Conservation (phyloP, 441 rosid species). For the Brassica balearica region DNA sequence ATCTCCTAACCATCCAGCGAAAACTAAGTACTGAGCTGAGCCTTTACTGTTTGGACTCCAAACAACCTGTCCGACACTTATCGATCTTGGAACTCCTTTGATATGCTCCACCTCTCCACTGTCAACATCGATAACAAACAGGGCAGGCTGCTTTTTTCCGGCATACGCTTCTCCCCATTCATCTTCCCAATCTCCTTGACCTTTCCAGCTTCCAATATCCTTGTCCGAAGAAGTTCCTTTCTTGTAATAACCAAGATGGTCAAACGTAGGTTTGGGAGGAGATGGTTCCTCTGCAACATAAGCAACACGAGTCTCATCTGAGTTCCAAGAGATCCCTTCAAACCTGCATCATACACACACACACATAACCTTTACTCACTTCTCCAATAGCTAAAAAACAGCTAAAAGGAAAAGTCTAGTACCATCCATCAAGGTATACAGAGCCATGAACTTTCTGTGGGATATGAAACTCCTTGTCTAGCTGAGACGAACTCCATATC, state of each 20-base stretch:
- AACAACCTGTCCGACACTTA: slow-evolving; percentile 92
- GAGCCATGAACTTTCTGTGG: slow-evolving; percentile 90
- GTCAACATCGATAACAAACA: slow-evolving; percentile 67
- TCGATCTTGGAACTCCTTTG: slow-evolving; percentile 71
- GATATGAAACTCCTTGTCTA: slow-evolving; percentile 83
- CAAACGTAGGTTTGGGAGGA: slow-evolving; percentile 68
- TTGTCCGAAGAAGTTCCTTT: slow-evolving; percentile 62
- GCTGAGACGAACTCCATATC: slow-evolving; percentile 76
- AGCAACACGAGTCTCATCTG: slow-evolving; percentile 76
- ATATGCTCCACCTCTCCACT: slow-evolving; percentile 79
- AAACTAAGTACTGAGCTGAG: slow-evolving; percentile 65
- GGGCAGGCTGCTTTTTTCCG: slow-evolving; percentile 82
- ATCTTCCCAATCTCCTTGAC: slow-evolving; percentile 97
- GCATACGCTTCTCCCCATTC: slow-evolving; percentile 97
- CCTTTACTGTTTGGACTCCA: slow-evolving; percentile 75
- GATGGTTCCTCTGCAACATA: slow-evolving; percentile 91
- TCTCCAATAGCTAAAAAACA: slow-evolving; percentile 13
- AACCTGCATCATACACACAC: slow-evolving; percentile 63
- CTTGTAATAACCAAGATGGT: slow-evolving; percentile 57
- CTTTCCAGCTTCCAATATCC: slow-evolving; percentile 87
- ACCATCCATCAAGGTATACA: slow-evolving; percentile 92
- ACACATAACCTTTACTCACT: slow-evolving; percentile 12
- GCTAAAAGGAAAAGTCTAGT: slow-evolving; percentile 1
- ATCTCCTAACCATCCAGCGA: slow-evolving; percentile 83
- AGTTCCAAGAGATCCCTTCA: slow-evolving; percentile 94